phyloP scores from a whole-genome alignment of 2,329 filamentous ascomycete species.

The Fusarium chlamydosporum region DNA sequence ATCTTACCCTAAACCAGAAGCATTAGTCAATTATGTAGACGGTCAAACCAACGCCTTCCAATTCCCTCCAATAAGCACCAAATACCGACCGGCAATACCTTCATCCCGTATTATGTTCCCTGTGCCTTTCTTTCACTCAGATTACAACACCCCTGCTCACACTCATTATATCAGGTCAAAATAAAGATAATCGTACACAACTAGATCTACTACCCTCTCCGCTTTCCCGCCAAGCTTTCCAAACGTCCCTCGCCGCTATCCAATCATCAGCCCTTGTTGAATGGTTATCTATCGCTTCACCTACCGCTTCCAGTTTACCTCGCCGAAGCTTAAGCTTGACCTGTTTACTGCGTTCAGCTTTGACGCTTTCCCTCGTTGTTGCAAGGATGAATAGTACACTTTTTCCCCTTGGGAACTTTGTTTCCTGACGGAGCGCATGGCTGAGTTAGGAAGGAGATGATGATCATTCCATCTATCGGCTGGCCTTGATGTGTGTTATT shows the following conservation, averaged over 20 bases:
- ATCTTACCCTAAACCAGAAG: constrained; percentile 24
- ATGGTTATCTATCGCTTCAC: constrained; percentile 36
- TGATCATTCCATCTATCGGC: not conserved
- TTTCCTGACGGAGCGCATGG: constrained; percentile 13
- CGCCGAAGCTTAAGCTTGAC: not conserved
- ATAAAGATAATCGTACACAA: constrained; percentile 5
- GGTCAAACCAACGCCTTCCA: not conserved
- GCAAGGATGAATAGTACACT: not conserved
- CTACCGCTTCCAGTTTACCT: constrained; percentile 36
- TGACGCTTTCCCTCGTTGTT: not conserved
- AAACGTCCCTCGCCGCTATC: constrained; percentile 29
- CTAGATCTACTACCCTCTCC: constrained; percentile 23
- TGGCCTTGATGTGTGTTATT: constrained; percentile 2
- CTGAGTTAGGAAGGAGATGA: constrained; percentile 44
- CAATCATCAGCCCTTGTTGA: constrained; percentile 26
- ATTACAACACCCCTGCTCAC: not conserved
- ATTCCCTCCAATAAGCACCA: constrained; percentile 18
- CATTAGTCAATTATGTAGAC: not conserved
- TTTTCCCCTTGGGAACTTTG: constrained; percentile 16
- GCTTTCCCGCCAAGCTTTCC: constrained; percentile 18
- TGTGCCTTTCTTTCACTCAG: too few relatives aligned
- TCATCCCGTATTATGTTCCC: not conserved
- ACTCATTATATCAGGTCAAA: constrained; percentile 6
- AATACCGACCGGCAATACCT: not conserved
- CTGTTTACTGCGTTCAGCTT: not conserved